Percentiles rank a stretch among this genome's conserved stretches.
These are phyloP conservation scores for Escovopsis weberi DNA, from an alignment of 2,329 filamentous ascomycete species.

Conservation along the genomic window DNA sequence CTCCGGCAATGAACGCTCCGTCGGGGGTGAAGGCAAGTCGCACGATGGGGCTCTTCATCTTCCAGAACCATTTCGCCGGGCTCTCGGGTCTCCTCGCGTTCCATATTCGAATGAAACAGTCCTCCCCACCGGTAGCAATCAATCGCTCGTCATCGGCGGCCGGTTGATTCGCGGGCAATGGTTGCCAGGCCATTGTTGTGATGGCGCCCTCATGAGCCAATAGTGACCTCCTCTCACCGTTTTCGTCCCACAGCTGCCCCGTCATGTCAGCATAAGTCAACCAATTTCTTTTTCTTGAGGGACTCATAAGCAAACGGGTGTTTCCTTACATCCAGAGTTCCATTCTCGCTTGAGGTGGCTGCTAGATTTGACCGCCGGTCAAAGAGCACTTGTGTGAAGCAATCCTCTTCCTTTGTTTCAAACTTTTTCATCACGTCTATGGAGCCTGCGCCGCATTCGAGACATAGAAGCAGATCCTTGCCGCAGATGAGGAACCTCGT, in stretches of 20 bases:
- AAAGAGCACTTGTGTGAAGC: constrained; percentile 40
- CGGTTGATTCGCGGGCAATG: constrained; percentile 24
- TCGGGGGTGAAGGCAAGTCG: constrained; percentile 48
- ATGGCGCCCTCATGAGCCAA: constrained; percentile 44
- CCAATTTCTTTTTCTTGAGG: background rate
- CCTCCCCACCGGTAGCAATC: constrained; percentile 46
- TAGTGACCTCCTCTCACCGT: constrained; percentile 39
- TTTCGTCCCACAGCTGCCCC: constrained; percentile 38
- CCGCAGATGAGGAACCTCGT: constrained; percentile 45
- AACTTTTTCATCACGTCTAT: constrained; percentile 35
- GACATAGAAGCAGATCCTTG: constrained; percentile 35
- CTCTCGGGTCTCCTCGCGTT: constrained; percentile 40
- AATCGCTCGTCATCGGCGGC: constrained; percentile 35
- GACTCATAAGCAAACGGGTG: background rate
- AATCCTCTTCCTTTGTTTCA: constrained; percentile 37
- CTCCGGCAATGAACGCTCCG: constrained; percentile 47
- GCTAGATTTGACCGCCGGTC: constrained; percentile 38
- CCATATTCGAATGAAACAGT: constrained; percentile 49
- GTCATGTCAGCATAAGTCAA: constrained; percentile 2
- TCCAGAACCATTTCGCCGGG: constrained; percentile 44
- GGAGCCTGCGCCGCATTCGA: constrained; percentile 30
- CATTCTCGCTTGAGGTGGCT: constrained; percentile 46
- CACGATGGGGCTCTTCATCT: constrained; percentile 43
- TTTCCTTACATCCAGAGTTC: constrained; percentile 42
- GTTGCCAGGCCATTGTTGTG: constrained; percentile 47